Evolutionary conservation across 176 grass and related monocot genomes (phyloP).

Genomic region (Oryza australiensis): DNA sequence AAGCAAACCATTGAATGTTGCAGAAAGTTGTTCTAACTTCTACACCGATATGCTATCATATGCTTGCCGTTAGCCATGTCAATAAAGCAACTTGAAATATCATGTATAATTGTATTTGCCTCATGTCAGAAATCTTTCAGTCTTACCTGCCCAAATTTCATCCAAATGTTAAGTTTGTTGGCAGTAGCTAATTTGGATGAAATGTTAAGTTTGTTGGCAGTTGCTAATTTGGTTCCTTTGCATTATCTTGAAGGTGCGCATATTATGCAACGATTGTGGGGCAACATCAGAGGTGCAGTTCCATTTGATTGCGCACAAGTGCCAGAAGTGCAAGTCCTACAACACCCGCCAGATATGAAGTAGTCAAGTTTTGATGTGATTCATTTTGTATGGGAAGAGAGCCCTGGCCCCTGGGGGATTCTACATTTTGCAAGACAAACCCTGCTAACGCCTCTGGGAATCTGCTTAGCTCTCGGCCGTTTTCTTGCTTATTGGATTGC

Average conservation of each 20-base stretch:
- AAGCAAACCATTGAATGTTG: background rate
- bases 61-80: background rate
- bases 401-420: background rate
- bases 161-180: background rate
- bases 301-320: conserved; percentile 87
- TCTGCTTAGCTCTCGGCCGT: background rate
- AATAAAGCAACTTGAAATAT: background rate
- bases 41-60: background rate
- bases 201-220: background rate
- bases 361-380: background rate
- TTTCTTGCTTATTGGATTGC: background rate
- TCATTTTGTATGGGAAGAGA: background rate
- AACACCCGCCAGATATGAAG: conserved; percentile 82
- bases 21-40: background rate
- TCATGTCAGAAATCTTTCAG: background rate
- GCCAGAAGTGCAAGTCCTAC: conserved; percentile 86
- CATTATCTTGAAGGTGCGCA: conserved; percentile 54
- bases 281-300: conserved; percentile 64
- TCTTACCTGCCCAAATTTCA: background rate
- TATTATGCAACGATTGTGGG: conserved; percentile 89
- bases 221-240: background rate
- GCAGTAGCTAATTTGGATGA: background rate
- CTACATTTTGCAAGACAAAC: conserved; percentile 3
- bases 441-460: background rate
- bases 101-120: background rate